Base-by-base conservation (phyloP, 257 asterid genomes). In the Penstemon newberryi region DNA sequence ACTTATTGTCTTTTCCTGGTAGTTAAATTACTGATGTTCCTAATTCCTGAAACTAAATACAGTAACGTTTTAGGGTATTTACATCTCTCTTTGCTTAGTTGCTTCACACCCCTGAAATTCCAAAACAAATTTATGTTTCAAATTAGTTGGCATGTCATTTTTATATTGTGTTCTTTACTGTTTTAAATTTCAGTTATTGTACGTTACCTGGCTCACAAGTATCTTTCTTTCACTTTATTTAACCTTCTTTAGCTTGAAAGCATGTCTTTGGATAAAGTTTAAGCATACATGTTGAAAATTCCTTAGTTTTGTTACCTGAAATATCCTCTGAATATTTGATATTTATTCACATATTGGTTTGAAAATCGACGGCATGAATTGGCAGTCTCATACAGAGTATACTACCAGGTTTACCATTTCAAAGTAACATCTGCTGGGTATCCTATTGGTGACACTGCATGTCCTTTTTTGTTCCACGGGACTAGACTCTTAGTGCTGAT, bases 401-500 rank as follows among this genome's bases (percentile, higher is more conserved):
- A 61, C 41, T 60, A 37, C 60, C 57, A 58, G 33, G 47, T 42
- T 66, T 41, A 51, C 58, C 53, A 54, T 58, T 46, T 67, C 43
- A 44, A 19, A 3, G 59, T 38, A 57, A 62, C 66, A 72, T 58
- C 42, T 25, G 33, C 33, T 25, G 33, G 33, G 33, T 47, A 54
- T 61, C 11, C 11, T 43, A 15, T 46, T 53, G 44, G 63, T 58
- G 44, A 58, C 37, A 40, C 7, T 63, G 42, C 65, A 58, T 54
- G 36, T 18, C 44, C 43, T 51, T 52, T 53, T 33, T 50, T 63
- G 25, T 13, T 55, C 25, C 10, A 51, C 6, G 47, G 52, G 60
- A 56, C 66, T 36, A 43, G 33, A 67, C 18, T 53, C 18, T 42
- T 70, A 9, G 41, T 56, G 49, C 75, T 37, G 18, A 74, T 53